phyloP scores from a whole-genome alignment of 2,329 filamentous ascomycete species.

The Pseudocercospora musae region DNA sequence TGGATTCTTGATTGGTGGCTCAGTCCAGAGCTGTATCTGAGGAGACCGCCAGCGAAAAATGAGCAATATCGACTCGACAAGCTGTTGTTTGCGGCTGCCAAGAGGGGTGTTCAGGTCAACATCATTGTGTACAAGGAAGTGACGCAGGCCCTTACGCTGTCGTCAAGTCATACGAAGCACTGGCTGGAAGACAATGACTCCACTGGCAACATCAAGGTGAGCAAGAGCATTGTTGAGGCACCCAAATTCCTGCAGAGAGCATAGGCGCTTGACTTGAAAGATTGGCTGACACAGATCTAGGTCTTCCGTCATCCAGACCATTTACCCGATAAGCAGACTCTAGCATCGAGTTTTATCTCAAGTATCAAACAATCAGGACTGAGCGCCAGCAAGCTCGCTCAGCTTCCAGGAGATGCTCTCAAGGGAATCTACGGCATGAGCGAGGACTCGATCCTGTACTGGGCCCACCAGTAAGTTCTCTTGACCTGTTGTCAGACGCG shows the following conservation, averaged over 20 bases:
- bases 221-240: neutral
- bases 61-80: slow-evolving; percentile 80
- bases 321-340: slow-evolving; percentile 66
- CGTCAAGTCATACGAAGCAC: slow-evolving; percentile 73
- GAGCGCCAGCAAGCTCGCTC: slow-evolving; percentile 55
- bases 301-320: slow-evolving; percentile 93
- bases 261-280: neutral
- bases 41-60: slow-evolving; percentile 75
- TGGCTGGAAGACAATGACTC: slow-evolving; percentile 65
- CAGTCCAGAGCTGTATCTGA: slow-evolving; percentile 81
- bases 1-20: slow-evolving; percentile 80
- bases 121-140: slow-evolving; percentile 89
- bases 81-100: slow-evolving; percentile 76
- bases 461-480: slow-evolving; percentile 43
- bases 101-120: slow-evolving; percentile 78
- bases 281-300: slow-evolving; percentile 54
- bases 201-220: slow-evolving; percentile 76
- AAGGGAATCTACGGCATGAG: slow-evolving; percentile 78
- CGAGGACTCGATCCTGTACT: slow-evolving; percentile 79
- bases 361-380: slow-evolving; percentile 56
- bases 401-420: slow-evolving; percentile 68
- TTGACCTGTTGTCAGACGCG: neutral
- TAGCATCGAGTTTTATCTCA: slow-evolving; percentile 57
- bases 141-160: slow-evolving; percentile 52
- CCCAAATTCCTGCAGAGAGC: neutral